Percentiles rank a stretch among this genome's conserved stretches.
Conservation (phyloP, 306 rosid genomes). For the Glycine latifolia region DNA sequence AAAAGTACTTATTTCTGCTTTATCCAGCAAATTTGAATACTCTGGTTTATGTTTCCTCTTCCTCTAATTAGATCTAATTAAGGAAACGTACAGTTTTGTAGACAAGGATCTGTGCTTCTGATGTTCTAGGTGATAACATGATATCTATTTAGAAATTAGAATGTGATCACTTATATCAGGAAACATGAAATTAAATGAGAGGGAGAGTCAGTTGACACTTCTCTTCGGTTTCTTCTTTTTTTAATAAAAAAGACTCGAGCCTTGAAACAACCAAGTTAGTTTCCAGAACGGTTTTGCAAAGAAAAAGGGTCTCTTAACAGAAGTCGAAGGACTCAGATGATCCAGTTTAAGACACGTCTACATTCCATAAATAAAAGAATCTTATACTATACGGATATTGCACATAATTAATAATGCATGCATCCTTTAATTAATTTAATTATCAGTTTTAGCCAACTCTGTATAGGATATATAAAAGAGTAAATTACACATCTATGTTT, state of each 20-base stretch:
- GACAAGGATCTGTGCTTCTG: background rate
- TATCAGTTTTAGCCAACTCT: no score
- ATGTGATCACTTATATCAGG: constrained; percentile 12
- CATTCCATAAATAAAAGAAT: no score
- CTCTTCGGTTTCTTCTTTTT: background rate
- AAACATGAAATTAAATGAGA: constrained; percentile 7
- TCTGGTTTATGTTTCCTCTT: background rate
- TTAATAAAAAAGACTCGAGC: background rate
- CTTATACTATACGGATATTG: no score
- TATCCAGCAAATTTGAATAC: background rate
- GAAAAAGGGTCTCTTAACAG: background rate
- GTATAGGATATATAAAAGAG: no score
- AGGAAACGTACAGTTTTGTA: background rate
- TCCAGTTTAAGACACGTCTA: background rate
- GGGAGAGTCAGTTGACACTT: background rate
- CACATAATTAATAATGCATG: no score
- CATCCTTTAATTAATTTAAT: no score
- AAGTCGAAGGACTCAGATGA: background rate
- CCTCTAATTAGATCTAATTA: background rate
- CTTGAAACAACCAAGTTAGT: constrained; percentile 4
- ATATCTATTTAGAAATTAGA: background rate
- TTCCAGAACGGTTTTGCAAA: constrained; percentile 2
- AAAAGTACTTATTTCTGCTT: background rate
- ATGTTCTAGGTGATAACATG: constrained; percentile 4
- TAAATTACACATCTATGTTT: no score